phyloP scores from a whole-genome alignment of 495 filamentous ascomycete genomes.

The Lophium mytilinum region DNA sequence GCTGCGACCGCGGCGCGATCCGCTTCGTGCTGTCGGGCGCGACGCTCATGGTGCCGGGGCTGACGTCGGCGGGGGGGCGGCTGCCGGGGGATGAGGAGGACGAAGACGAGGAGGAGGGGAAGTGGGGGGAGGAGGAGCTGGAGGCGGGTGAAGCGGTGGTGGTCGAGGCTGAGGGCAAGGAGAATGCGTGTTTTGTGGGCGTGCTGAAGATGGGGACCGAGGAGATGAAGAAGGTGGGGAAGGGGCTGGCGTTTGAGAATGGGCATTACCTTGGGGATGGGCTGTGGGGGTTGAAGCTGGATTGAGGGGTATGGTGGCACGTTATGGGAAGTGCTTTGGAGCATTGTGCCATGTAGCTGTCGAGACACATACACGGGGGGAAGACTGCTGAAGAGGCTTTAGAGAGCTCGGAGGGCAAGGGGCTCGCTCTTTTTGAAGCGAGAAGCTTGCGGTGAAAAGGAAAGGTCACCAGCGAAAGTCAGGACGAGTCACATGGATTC shows the following conservation, averaged over 20 bases:
- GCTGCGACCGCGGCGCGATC: slow-evolving; percentile 90
- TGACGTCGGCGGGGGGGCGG: slow-evolving; percentile 72
- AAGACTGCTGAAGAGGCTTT: background rate
- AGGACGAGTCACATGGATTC: no score
- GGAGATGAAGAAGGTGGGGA: slow-evolving; percentile 87
- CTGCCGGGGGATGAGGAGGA: slow-evolving; percentile 53
- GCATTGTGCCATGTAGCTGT: background rate
- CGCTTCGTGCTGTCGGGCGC: slow-evolving; percentile 91
- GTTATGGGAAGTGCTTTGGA: background rate
- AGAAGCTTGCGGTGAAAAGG: background rate
- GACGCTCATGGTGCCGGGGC: slow-evolving; percentile 87
- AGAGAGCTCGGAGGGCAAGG: background rate
- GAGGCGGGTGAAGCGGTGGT: slow-evolving; percentile 75
- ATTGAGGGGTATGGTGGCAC: slow-evolving; percentile 38
- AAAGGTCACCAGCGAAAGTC: no score
- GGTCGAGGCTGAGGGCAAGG: slow-evolving; percentile 87
- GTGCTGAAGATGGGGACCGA: slow-evolving; percentile 77
- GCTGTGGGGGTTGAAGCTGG: slow-evolving; percentile 71
- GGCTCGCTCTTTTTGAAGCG: no score
- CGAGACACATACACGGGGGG: background rate
- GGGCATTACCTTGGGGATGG: slow-evolving; percentile 94
- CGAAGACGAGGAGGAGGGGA: slow-evolving; percentile 32
- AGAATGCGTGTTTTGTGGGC: slow-evolving; percentile 82
- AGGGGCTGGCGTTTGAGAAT: slow-evolving; percentile 85
- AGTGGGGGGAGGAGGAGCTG: slow-evolving; percentile 48